Evolutionary conservation across 106 monocot species (phyloP).

Genomic region (Dendrobium officinale): DNA sequence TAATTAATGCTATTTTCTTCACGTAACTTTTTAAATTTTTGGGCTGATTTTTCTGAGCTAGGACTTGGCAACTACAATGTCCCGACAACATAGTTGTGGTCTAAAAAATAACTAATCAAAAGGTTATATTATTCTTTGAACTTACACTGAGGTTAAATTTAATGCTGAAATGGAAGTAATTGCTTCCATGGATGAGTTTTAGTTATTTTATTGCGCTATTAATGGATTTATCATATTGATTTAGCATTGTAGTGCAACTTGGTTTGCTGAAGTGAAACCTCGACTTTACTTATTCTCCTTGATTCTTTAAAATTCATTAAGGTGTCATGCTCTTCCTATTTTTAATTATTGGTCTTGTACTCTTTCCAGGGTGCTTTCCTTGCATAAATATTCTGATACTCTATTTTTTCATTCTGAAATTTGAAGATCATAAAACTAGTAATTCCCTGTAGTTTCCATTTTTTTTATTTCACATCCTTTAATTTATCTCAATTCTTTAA

Average conservation of each 20-base stretch:
- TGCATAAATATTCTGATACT: not conserved
- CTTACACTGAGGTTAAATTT: not conserved
- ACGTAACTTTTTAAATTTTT: not conserved
- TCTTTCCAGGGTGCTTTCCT: not conserved
- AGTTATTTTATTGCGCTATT: not conserved
- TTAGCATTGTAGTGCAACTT: not conserved
- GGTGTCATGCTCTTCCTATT: not conserved
- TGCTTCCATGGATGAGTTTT: not conserved
- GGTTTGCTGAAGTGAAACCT: not conserved
- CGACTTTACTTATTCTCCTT: not conserved
- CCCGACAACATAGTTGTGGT: not conserved
- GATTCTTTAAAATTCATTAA: not conserved
- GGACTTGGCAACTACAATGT: not conserved
- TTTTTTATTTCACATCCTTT: not conserved
- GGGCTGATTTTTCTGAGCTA: not conserved
- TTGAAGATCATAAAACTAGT: not conserved
- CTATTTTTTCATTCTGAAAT: not conserved
- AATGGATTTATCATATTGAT: not conserved
- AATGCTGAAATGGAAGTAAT: not conserved
- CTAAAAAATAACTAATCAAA: not conserved
- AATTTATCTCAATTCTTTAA: not conserved
- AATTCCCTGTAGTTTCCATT: not conserved
- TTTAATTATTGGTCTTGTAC: not conserved
- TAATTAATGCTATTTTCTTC: not conserved
- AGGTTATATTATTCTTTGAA: not conserved